These are phyloP conservation scores for Pythium insidiosum DNA, from an alignment of 352 stramenopile species.

Conservation along the genomic window DNA sequence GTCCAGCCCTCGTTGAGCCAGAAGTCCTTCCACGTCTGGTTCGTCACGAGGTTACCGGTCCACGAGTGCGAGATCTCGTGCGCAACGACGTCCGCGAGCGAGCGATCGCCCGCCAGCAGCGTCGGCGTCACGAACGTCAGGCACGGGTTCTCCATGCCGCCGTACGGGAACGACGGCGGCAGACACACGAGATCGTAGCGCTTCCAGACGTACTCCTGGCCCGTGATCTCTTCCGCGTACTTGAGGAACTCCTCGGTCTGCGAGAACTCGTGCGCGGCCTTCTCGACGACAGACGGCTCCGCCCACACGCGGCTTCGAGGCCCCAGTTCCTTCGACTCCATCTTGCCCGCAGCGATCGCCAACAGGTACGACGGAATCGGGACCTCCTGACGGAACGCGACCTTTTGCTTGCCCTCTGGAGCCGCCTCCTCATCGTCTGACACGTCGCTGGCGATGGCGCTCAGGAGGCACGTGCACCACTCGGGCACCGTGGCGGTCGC, in stretches of 20 bases:
- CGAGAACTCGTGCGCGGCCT: too few species aligned
- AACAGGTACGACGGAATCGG: too few species aligned
- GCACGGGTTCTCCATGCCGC: slow-evolving; percentile 76
- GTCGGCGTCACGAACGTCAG: slow-evolving; percentile 97
- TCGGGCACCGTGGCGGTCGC: too few species aligned
- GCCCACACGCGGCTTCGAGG: too few species aligned
- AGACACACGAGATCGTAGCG: slow-evolving; percentile 98
- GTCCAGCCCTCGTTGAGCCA: slow-evolving; percentile 99
- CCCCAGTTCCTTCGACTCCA: slow-evolving; percentile 87
- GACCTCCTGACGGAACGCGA: too few species aligned
- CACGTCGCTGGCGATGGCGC: slow-evolving; percentile 41
- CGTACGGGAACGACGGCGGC: slow-evolving; percentile 90
- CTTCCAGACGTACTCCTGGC: slow-evolving; percentile 83
- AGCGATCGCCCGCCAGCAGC: slow-evolving; percentile 90
- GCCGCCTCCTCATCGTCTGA: slow-evolving; percentile 14
- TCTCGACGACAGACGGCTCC: too few species aligned
- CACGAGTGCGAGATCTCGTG: too few species aligned
- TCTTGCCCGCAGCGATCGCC: slow-evolving; percentile 89
- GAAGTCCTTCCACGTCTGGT: slow-evolving; percentile 94
- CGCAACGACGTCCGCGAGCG: slow-evolving; percentile 94
- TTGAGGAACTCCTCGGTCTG: too few species aligned
- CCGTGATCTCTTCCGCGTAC: too few species aligned
- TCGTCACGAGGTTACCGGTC: slow-evolving; percentile 97
- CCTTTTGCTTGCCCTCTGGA: slow-evolving; percentile 25
- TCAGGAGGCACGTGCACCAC: slow-evolving; percentile 92